Percentiles rank a stretch among this genome's conserved stretches.
These are phyloP conservation scores for barrel medic (Medicago truncatula) DNA, from an alignment of 306 rosid genomes.

Conservation along the genomic window DNA sequence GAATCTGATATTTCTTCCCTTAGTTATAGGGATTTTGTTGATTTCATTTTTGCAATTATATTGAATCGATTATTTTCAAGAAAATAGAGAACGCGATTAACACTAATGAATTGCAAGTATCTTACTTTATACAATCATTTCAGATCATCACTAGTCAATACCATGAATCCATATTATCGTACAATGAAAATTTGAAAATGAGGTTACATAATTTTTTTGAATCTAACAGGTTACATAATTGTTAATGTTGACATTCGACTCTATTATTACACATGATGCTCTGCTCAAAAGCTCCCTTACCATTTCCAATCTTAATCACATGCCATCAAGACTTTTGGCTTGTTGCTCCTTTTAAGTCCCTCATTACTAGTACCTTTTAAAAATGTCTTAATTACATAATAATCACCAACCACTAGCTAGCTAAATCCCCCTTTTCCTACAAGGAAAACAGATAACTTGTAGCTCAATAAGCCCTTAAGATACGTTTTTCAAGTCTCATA, in stretches of 20 bases:
- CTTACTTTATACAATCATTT: too few species aligned
- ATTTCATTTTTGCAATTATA: too few species aligned
- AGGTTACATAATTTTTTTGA: too few species aligned
- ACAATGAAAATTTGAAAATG: constrained; percentile 15
- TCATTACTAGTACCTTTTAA: constrained; percentile 23
- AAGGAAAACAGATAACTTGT: not conserved
- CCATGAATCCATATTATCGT: constrained; percentile 13
- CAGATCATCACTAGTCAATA: too few species aligned
- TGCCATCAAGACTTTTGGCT: constrained; percentile 37
- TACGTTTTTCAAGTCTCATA: not conserved
- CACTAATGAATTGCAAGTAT: too few species aligned
- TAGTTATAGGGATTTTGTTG: too few species aligned
- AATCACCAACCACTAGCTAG: constrained; percentile 4
- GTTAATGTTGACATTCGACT: constrained; percentile 51
- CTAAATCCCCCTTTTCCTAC: constrained; percentile 14
- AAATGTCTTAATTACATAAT: constrained; percentile 31
- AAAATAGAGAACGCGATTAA: too few species aligned
- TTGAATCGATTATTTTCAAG: too few species aligned
- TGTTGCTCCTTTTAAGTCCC: constrained; percentile 17
- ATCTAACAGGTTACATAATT: not conserved
- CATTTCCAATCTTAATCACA: constrained; percentile 48
- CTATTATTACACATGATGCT: constrained; percentile 42
- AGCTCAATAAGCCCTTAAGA: not conserved
- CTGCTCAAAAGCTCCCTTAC: constrained; percentile 31
- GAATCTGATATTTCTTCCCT: too few species aligned